Percentiles rank a stretch among this genome's conserved stretches.
Conservation (phyloP, 176 grass and related monocot genomes). For the Aegilops longissima region DNA sequence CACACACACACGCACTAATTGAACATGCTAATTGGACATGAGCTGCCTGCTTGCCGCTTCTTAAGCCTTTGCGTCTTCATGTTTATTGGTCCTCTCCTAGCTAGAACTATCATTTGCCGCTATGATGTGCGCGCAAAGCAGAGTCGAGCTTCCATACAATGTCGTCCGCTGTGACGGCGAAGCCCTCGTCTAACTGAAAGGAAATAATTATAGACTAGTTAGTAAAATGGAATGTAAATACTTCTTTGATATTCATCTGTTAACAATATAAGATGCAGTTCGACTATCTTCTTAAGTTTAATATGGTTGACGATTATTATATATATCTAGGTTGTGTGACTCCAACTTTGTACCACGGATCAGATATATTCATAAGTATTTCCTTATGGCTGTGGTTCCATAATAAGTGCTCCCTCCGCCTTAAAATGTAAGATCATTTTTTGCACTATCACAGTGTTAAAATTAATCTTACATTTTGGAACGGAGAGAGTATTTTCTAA, state of each 20-base stretch:
- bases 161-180: conserved; percentile 6
- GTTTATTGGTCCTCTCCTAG: not conserved
- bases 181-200: conserved; percentile 1
- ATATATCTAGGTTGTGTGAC: too few species aligned
- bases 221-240: not conserved
- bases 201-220: not conserved
- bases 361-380: too few species aligned
- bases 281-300: not conserved
- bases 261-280: not conserved
- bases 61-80: not conserved
- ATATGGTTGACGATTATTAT: not conserved
- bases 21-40: too few species aligned
- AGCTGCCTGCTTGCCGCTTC: not conserved
- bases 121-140: not conserved
- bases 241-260: not conserved
- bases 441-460: too few species aligned
- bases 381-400: too few species aligned
- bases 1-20: too few species aligned
- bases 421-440: too few species aligned
- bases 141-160: not conserved
- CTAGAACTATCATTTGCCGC: not conserved
- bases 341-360: too few species aligned
- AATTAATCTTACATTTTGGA: too few species aligned
- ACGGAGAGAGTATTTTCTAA: too few species aligned
- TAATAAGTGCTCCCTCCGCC: too few species aligned